Evolutionary conservation across 1,284 basidiomycete species (phyloP), one percentile per base, ranked within the genome.

Genomic region (Cutaneotrichosporon sp.): DNA sequence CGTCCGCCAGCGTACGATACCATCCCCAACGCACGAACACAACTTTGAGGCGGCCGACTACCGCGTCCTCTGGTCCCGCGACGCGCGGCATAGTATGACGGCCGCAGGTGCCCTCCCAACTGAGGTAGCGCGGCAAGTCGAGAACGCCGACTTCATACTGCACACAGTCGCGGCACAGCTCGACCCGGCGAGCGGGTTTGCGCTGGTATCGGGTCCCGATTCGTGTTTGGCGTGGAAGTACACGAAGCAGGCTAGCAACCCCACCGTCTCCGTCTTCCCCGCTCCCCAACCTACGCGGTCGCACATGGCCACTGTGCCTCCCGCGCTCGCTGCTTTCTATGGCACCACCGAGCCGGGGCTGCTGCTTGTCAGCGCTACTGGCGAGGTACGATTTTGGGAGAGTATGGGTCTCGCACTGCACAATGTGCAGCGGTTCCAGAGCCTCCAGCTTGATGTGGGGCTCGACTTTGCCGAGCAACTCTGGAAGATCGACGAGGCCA

Each of bases 141-240:
- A 70, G 46, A 16, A 57, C 5, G 36, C 60, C 76, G 81, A 82
- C 66, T 69, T 79, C 18, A 77, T 80, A 56, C 72, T 72, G 2
- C 72, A 74, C 42, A 71, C 77, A 0, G 72, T 80, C 21, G 59
- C 73, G 18, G 81, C 74, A 0, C 66, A 74, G 18, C 61, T 82
- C 7, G 81, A 82, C 58, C 61, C 71, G 0, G 52, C 63, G 4
- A 73, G 74, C 4, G 82, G 82, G 0, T 82, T 80, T 56, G 82
- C 81, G 0, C 74, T 77, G 56, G 76, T 82, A 9, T 60, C 78
- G 11, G 76, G 72, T 1, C 69, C 73, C 5, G 66, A 70, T 9
- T 53, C 63, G 26, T 79, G 78, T 60, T 75, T 77, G 49, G 78
- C 80, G 2, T 83, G 82, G 82, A 82, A 82, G 65, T 82, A 80